Evolutionary conservation across 2,329 filamentous ascomycete species (phyloP).

Genomic region (Ilyonectria destructans): DNA sequence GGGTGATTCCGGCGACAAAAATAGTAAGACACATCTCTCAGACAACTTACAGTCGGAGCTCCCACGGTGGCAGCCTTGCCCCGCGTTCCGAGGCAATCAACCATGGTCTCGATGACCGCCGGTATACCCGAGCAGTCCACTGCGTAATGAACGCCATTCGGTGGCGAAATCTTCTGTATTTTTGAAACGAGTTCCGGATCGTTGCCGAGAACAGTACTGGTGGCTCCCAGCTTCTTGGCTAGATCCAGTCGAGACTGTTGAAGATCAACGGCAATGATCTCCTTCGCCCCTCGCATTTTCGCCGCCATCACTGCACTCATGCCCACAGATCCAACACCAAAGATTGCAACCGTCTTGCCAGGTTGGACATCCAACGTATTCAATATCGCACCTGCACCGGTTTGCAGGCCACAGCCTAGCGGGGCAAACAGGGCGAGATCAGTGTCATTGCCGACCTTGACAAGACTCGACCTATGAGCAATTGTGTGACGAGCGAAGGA

Average conservation of each 20-base stretch:
- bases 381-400: conserved; percentile 54
- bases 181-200: conserved; percentile 18
- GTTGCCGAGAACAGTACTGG: conserved; percentile 9
- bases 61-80: conserved; percentile 31
- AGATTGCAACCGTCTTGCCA: conserved; percentile 51
- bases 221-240: conserved; percentile 24
- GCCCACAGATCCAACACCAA: conserved; percentile 35
- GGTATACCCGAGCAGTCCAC: conserved; percentile 54
- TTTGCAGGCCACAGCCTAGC: conserved; percentile 56
- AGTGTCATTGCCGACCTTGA: conserved; percentile 47
- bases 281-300: conserved; percentile 18
- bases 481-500: conserved; percentile 53
- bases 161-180: conserved; percentile 43
- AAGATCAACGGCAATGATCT: conserved; percentile 29
- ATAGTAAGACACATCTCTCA: background rate
- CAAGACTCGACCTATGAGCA: conserved; percentile 49
- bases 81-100: conserved; percentile 59
- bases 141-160: conserved; percentile 51
- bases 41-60: conserved; percentile 21
- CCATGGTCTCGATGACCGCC: conserved; percentile 62
- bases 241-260: conserved; percentile 26
- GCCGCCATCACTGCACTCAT: conserved; percentile 32
- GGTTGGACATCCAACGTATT: conserved; percentile 49
- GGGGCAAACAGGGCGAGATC: conserved; percentile 53
- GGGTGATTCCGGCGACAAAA: no score